Evolutionary conservation across 331 rosid genomes (phyloP).

Genomic region (Ulmus americana): DNA sequence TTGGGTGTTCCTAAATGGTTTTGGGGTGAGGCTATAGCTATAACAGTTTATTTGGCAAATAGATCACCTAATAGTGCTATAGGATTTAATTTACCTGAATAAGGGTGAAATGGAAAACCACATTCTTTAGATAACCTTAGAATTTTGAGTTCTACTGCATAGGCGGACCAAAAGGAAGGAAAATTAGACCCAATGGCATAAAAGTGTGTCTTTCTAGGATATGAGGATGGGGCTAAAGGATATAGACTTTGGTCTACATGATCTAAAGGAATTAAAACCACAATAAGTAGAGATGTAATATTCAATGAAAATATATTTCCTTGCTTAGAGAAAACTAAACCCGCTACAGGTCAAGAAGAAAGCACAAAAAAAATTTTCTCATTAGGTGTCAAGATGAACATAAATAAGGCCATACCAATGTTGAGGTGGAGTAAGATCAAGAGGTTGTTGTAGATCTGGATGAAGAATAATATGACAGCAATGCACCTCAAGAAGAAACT

Average conservation of each 20-base stretch:
- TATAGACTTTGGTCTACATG: too few relatives aligned
- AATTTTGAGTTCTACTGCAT: not conserved
- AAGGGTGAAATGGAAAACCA: too few relatives aligned
- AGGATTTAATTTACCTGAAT: not conserved
- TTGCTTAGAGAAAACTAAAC: too few relatives aligned
- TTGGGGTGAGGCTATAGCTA: not conserved
- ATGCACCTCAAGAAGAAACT: not conserved
- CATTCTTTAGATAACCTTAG: not conserved
- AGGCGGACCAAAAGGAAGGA: too few relatives aligned
- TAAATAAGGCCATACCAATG: not conserved
- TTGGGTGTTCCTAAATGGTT: not conserved
- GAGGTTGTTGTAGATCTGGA: not conserved
- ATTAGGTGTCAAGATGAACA: not conserved
- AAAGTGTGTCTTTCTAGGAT: too few relatives aligned
- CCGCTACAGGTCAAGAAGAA: too few relatives aligned
- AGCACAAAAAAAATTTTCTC: not conserved
- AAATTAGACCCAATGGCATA: too few relatives aligned
- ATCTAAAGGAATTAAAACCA: too few relatives aligned
- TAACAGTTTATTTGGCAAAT: not conserved
- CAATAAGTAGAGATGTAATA: too few relatives aligned
- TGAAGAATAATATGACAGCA: not conserved
- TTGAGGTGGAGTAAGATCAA: not conserved
- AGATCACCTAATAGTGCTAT: not conserved
- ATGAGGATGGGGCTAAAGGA: too few relatives aligned
- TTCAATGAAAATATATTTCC: too few relatives aligned